phyloP scores from a whole-genome alignment of 2,329 filamentous ascomycete species.

The Gnomoniopsis smithogilvyi region DNA sequence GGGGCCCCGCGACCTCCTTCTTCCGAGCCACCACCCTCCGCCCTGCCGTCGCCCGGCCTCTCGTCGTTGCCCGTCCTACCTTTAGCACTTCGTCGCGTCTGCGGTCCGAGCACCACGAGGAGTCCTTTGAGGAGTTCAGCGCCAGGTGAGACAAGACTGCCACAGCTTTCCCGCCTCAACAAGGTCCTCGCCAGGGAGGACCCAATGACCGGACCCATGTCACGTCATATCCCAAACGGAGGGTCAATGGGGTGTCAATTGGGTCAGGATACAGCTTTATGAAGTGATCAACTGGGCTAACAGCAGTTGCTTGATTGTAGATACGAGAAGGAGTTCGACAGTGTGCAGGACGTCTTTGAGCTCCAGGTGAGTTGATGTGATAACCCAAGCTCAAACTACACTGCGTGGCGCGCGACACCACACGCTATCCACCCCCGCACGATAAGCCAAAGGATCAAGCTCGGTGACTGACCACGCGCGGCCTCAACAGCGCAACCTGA shows the following conservation, averaged over 20 bases:
- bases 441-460: neutral
- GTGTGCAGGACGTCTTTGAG: constrained; percentile 98
- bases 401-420: constrained; percentile 2
- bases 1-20: constrained; percentile 58
- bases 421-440: no score
- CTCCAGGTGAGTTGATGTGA: constrained; percentile 72
- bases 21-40: constrained; percentile 62
- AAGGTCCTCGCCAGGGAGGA: neutral
- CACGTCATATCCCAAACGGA: constrained; percentile 9
- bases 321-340: constrained; percentile 99
- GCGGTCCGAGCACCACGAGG: constrained; percentile 72
- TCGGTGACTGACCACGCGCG: constrained; percentile 15
- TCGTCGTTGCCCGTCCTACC: constrained; percentile 46
- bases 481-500: constrained; percentile 68
- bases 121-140: constrained; percentile 99
- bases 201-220: neutral
- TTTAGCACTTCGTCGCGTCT: constrained; percentile 63
- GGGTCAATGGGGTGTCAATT: constrained; percentile 18
- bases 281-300: constrained; percentile 35
- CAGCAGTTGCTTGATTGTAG: constrained; percentile 46
- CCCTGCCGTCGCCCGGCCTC: constrained; percentile 41
- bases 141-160: constrained; percentile 69
- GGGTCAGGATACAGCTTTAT: constrained; percentile 9
- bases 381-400: neutral
- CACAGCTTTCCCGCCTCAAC: constrained; percentile 11